Conservation (phyloP, 768 basidiomycete species). For the Hebeloma cylindrosporum region DNA sequence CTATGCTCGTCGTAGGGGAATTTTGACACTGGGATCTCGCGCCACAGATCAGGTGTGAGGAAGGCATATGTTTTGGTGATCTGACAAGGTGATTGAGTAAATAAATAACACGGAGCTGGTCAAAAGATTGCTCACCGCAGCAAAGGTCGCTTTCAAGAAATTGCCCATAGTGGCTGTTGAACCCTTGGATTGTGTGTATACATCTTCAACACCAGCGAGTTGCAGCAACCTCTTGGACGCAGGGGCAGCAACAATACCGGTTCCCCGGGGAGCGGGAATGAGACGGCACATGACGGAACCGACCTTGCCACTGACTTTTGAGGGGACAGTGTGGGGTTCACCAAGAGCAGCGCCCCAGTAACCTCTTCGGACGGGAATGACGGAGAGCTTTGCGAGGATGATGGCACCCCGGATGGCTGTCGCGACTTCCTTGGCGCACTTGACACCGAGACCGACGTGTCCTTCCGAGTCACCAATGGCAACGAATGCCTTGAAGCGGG, state of each 20-base stretch:
- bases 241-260: constrained; percentile 98
- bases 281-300: constrained; percentile 99
- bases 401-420: constrained; percentile 99
- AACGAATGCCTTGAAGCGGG: constrained; percentile 99
- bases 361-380: constrained; percentile 96
- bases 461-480: constrained; percentile 99
- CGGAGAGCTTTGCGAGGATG: constrained; percentile 96
- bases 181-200: constrained; percentile 97
- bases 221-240: constrained; percentile 96
- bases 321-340: constrained; percentile 98
- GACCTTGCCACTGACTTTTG: constrained; percentile 97
- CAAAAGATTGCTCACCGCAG: constrained; percentile 56
- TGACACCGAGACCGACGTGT: constrained; percentile 98
- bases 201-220: constrained; percentile 96
- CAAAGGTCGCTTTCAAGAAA: constrained; percentile 97
- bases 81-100: constrained; percentile 35
- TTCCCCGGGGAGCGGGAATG: constrained; percentile 97
- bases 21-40: constrained; percentile 87
- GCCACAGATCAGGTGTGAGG: constrained; percentile 98
- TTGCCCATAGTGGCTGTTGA: constrained; percentile 99
- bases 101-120: neutral
- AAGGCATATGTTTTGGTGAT: constrained; percentile 98
- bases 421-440: constrained; percentile 99
- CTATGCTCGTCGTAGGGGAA: constrained; percentile 95
- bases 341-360: constrained; percentile 99